Percentiles rank a stretch among this genome's conserved stretches.
Conservation (phyloP, 1,139 yeast genomes). For the Lodderomyces parapsilosis region DNA sequence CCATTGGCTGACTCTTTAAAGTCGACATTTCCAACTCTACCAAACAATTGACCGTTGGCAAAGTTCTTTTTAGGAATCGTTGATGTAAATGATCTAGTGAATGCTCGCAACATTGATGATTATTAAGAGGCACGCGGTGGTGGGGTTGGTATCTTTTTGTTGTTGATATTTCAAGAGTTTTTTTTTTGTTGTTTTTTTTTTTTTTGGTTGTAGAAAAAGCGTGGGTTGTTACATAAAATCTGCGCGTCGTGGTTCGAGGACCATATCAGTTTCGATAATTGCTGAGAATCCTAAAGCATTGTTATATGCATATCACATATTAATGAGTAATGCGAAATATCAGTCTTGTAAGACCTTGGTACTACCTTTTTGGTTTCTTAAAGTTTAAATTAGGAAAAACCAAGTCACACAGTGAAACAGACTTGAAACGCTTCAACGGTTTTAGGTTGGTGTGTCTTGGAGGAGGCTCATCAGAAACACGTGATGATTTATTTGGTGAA, state of each 20-base stretch:
- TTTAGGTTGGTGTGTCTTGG: constrained; percentile 1
- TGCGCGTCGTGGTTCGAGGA: too few species aligned
- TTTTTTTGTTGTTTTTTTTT: constrained; percentile 4
- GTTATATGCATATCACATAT: background rate
- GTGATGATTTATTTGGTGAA: background rate
- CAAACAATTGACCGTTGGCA: constrained; percentile 44
- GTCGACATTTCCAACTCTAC: constrained; percentile 40
- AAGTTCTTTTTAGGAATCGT: constrained; percentile 32
- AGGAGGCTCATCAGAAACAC: background rate
- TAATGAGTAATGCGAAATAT: background rate
- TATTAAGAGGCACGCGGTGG: background rate
- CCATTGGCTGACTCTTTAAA: constrained; percentile 41
- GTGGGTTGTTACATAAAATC: too few species aligned
- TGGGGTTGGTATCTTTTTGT: background rate
- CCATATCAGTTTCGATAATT: too few species aligned
- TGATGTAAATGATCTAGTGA: constrained; percentile 36
- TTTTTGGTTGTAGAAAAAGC: background rate
- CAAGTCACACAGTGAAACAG: constrained; percentile 14
- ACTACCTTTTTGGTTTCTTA: constrained; percentile 5
- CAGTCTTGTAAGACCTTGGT: background rate
- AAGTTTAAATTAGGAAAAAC: constrained; percentile 15
- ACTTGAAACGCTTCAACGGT: constrained; percentile 13
- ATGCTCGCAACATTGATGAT: constrained; percentile 26
- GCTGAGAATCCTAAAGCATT: too few species aligned
- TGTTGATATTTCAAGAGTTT: background rate